Conservation (phyloP, 1,284 basidiomycete genomes). For the Ceratobasidium papillatum region DNA sequence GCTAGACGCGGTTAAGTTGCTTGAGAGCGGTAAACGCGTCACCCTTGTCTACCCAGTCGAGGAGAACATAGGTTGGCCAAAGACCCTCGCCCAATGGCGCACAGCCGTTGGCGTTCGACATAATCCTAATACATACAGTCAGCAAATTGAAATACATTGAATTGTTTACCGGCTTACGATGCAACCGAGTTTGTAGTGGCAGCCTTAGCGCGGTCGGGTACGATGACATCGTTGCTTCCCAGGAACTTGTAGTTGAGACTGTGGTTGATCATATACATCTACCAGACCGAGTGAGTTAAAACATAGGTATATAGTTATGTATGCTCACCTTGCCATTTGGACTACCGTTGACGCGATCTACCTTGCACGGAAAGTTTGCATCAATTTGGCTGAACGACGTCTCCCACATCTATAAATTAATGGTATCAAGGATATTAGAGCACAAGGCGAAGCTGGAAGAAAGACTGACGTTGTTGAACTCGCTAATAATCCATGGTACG, state of each 20-base stretch:
- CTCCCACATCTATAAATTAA: slow-evolving; percentile 37
- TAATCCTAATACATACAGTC: slow-evolving; percentile 2
- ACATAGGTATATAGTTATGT: neutral
- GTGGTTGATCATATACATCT: slow-evolving; percentile 39
- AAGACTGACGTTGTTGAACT: slow-evolving; percentile 25
- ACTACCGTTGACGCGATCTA: slow-evolving; percentile 39
- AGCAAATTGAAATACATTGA: neutral
- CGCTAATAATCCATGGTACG: slow-evolving; percentile 32
- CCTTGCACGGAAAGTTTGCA: slow-evolving; percentile 32
- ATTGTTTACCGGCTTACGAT: slow-evolving; percentile 10
- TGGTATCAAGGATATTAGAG: neutral
- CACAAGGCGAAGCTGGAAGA: neutral
- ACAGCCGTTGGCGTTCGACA: slow-evolving; percentile 26
- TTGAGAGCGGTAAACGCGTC: slow-evolving; percentile 33
- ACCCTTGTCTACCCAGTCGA: slow-evolving; percentile 41
- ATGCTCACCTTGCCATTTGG: slow-evolving; percentile 30
- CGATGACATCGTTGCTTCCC: slow-evolving; percentile 31
- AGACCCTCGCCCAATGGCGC: slow-evolving; percentile 28
- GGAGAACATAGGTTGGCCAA: slow-evolving; percentile 39
- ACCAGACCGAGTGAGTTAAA: neutral
- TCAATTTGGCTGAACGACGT: slow-evolving; percentile 33
- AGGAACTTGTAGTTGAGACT: slow-evolving; percentile 38
- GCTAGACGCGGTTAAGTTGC: slow-evolving; percentile 31
- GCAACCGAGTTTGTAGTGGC: slow-evolving; percentile 35
- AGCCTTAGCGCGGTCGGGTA: slow-evolving; percentile 35